A percentile compares a stretch with the other conserved stretches of the same genome.
Conservation (phyloP, 768 basidiomycete species). For the Agaricus subrufescens region DNA sequence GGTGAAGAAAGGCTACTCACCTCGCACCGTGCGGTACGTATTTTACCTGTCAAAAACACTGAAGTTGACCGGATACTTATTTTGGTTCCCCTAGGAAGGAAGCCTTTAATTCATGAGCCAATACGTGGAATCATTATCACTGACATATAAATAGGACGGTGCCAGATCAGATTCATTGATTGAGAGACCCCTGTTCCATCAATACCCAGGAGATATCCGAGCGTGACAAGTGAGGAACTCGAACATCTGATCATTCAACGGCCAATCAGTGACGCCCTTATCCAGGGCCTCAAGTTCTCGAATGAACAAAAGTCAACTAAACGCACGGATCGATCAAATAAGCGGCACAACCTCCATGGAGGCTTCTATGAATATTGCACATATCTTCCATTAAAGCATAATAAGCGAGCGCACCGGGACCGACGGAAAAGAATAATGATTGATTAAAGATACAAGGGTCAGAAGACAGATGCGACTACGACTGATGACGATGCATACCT, state of each 20-base stretch:
- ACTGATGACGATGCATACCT: constrained; percentile 19
- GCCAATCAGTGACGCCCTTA: neutral
- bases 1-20: constrained; percentile 20
- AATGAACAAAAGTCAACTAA: neutral
- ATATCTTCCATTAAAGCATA: constrained; percentile 35
- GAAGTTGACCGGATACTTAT: constrained; percentile 38
- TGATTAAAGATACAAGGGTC: neutral
- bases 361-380: constrained; percentile 41
- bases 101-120: neutral
- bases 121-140: neutral
- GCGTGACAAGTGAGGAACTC: constrained; percentile 34
- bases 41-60: constrained; percentile 34
- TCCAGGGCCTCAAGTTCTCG: no score
- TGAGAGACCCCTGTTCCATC: constrained; percentile 46
- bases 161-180: constrained; percentile 48
- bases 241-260: constrained; percentile 31
- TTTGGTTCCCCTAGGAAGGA: constrained; percentile 27
- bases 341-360: constrained; percentile 58
- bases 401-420: no score
- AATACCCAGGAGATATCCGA: constrained; percentile 32
- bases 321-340: constrained; percentile 52
- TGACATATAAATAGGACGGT: constrained; percentile 25
- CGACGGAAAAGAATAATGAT: neutral
- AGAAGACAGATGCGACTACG: neutral
- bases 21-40: constrained; percentile 40